Evolutionary conservation across 2,329 filamentous ascomycete genomes (phyloP), one percentile per base, ranked within the genome.

Genomic region (Colletotrichum melonis): DNA sequence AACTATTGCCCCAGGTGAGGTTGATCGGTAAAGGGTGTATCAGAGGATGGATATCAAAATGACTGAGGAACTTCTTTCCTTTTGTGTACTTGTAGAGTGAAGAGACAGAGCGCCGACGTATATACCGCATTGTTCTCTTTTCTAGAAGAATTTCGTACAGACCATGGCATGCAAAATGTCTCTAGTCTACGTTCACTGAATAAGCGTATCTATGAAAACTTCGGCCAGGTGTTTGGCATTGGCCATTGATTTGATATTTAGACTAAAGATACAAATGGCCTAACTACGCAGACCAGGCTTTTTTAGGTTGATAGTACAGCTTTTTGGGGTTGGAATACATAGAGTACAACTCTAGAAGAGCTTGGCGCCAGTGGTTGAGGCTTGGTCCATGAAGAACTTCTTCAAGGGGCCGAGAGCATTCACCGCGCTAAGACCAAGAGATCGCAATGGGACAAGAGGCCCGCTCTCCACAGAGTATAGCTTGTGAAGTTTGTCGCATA

Each of bases 401-500:
- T 98, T 98, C 69, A 98, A 79, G 49, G 93, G 90, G 0, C 90
- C 88, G 79, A 97, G 79, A 2, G 89, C 88, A 82, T 98, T 92
- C 74, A 98, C 93, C 8, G 93, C 90, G 74, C 87, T 89, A 74
- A 98, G 82, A 0, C 96, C 96, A 59, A 95, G 79, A 66, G 94
- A 95, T 74, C 96, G 89, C 63, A 95, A 86, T 77, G 93, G 92
- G 22, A 98, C 93, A 42, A 98, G 84, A 1, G 95, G 95, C 0
- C 94, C 94, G 74, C 90, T 92, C 26, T 91, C 91, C 0, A 94
- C 91, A n/a, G 92, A 93, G 82, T 98, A 98, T 56, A 98, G 84
- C 85, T 96, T 97, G 83, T 98, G 95, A 77, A 98, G 86, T 84
- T 98, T 96, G 84, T 98, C 96, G 76, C 92, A 94, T 58, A 93